Percentiles rank a stretch among this genome's conserved stretches.
Conservation (phyloP, 352 stramenopile species). For the Phytophthora ramorum region DNA sequence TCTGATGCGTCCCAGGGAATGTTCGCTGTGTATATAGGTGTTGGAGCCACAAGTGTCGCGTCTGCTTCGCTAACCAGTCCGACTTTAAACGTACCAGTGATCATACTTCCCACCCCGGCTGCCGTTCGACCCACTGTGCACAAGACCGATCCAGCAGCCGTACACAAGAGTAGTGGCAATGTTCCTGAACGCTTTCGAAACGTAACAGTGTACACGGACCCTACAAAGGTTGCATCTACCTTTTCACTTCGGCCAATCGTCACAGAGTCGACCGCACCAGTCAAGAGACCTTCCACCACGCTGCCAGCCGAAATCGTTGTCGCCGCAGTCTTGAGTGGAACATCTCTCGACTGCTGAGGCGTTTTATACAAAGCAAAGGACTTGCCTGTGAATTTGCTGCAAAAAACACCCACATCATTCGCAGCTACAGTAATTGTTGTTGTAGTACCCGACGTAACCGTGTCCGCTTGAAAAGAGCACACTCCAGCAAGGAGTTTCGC, state of each 20-base stretch:
- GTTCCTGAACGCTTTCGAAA: slow-evolving; percentile 69
- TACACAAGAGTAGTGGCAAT: slow-evolving; percentile 64
- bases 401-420: slow-evolving; percentile 57
- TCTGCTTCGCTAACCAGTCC: slow-evolving; percentile 54
- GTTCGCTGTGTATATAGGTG: slow-evolving; percentile 11
- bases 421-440: slow-evolving; percentile 47
- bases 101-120: slow-evolving; percentile 62
- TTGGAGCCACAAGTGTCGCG: slow-evolving; percentile 15
- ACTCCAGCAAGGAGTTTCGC: slow-evolving; percentile 56
- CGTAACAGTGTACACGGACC: slow-evolving; percentile 66
- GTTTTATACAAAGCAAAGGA: slow-evolving; percentile 66
- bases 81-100: slow-evolving; percentile 71
- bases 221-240: slow-evolving; percentile 61
- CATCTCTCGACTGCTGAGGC: slow-evolving; percentile 40
- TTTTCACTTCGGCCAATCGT: slow-evolving; percentile 41
- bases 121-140: slow-evolving; percentile 50
- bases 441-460: slow-evolving; percentile 16
- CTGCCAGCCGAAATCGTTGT: slow-evolving; percentile 46
- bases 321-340: slow-evolving; percentile 52
- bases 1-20: slow-evolving; percentile 86
- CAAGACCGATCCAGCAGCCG: slow-evolving; percentile 22
- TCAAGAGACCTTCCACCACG: slow-evolving; percentile 55
- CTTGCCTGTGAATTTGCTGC: slow-evolving; percentile 52
- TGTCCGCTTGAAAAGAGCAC: slow-evolving; percentile 64
- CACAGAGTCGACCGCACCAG: slow-evolving; percentile 61